phyloP scores from a whole-genome alignment of 192 early-diverging fungal species.

The Bifiguratus adelaidae region DNA sequence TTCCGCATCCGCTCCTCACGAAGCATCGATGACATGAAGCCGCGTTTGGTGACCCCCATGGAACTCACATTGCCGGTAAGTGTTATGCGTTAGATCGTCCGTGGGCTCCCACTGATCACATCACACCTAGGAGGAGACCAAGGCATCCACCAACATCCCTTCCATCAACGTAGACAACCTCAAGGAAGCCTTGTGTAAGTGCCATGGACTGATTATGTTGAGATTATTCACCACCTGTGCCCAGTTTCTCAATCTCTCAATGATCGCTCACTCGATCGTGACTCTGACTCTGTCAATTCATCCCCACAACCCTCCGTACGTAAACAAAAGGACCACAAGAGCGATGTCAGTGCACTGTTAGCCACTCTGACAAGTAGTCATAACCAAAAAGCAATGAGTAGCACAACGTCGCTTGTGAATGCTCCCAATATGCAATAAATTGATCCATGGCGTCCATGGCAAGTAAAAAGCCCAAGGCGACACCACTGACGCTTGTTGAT shows the following conservation, averaged over 20 bases:
- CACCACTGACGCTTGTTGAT: too few species aligned
- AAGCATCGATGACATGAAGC: conserved; percentile 15
- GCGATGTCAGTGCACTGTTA: not conserved
- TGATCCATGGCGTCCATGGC: too few species aligned
- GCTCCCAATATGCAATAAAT: too few species aligned
- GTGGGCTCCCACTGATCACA: not conserved
- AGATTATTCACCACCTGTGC: not conserved
- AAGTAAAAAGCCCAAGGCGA: too few species aligned
- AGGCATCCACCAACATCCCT: not conserved
- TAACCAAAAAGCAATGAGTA: not conserved
- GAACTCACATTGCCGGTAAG: not conserved
- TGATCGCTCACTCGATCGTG: not conserved
- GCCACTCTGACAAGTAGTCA: not conserved
- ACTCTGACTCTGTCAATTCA: not conserved
- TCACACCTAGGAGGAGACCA: not conserved
- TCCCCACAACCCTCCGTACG: not conserved
- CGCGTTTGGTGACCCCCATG: conserved; percentile 11
- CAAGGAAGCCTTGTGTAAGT: conserved; percentile 14
- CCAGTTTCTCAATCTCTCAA: not conserved
- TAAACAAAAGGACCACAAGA: not conserved
- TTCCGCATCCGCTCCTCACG: conserved; percentile 18
- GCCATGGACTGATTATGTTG: not conserved
- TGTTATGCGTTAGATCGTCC: not conserved
- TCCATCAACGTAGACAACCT: conserved; percentile 20
- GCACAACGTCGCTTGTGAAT: not conserved